These are phyloP conservation scores for Triticum timopheevii DNA, from an alignment of 176 grass and related monocot genomes.

Conservation along the genomic window DNA sequence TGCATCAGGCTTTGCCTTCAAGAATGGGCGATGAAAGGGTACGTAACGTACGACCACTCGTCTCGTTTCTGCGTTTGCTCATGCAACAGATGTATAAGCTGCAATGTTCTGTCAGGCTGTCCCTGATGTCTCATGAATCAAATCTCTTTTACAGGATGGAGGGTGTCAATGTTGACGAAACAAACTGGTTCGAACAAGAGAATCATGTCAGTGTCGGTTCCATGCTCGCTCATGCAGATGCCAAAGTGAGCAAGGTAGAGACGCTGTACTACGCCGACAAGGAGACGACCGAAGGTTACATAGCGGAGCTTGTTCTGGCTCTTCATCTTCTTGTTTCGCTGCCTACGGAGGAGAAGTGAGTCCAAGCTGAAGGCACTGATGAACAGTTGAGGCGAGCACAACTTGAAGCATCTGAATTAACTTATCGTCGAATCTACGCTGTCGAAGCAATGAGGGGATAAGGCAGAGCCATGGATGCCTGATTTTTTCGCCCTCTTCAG, in stretches of 20 bases:
- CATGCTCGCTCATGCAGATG: not conserved
- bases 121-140: not conserved
- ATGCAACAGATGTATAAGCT: not conserved
- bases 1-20: not conserved
- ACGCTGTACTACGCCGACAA: conserved; percentile 57
- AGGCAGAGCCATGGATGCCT: not conserved
- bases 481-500: not conserved
- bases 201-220: not conserved
- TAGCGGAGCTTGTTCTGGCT: conserved; percentile 45
- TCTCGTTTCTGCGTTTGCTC: not conserved
- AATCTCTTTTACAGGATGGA: not conserved
- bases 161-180: not conserved
- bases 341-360: not conserved
- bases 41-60: not conserved
- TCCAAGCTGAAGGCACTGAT: not conserved
- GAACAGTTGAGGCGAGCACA: not conserved
- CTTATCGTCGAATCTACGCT: not conserved
- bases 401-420: not conserved
- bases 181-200: not conserved
- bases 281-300: conserved; percentile 40
- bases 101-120: not conserved
- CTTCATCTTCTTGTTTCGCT: conserved; percentile 44
- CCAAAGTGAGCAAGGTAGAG: conserved; percentile 35
- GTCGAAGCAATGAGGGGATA: not conserved
- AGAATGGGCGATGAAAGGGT: not conserved